Conservation (phyloP, 306 rosid species). For the Vigna unguiculata region DNA sequence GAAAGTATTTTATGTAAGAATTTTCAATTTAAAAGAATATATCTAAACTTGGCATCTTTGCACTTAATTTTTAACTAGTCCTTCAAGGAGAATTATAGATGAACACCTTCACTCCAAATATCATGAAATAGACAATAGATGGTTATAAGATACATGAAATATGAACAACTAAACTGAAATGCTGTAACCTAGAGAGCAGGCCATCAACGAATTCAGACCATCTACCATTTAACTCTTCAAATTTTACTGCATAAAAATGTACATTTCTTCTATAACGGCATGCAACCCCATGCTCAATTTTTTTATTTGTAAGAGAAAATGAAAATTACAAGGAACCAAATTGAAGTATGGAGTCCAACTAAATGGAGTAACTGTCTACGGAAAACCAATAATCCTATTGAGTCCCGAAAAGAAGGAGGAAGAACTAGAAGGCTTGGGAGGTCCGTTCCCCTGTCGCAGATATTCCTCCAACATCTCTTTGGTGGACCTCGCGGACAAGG, state of each 20-base stretch:
- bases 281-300: neutral
- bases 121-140: neutral
- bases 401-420: slow-evolving; percentile 53
- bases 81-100: neutral
- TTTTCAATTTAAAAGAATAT: neutral
- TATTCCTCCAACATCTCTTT: slow-evolving; percentile 79
- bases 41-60: neutral
- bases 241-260: neutral
- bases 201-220: neutral
- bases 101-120: neutral
- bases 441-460: slow-evolving; percentile 49
- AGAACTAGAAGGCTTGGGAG: slow-evolving; percentile 36
- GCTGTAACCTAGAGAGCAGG: neutral
- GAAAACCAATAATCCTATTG: slow-evolving; percentile 64
- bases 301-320: slow-evolving; percentile 3
- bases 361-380: neutral
- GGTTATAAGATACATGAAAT: neutral
- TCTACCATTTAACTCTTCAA: neutral
- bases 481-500: slow-evolving; percentile 73
- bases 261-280: neutral
- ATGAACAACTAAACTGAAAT: neutral
- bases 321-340: neutral
- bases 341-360: neutral
- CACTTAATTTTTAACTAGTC: neutral
- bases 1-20: neutral